Percentiles rank a stretch among this genome's conserved stretches.
Evolutionary conservation across 2,329 filamentous ascomycete genomes (phyloP).

Genomic region (Cercospora sesami): DNA sequence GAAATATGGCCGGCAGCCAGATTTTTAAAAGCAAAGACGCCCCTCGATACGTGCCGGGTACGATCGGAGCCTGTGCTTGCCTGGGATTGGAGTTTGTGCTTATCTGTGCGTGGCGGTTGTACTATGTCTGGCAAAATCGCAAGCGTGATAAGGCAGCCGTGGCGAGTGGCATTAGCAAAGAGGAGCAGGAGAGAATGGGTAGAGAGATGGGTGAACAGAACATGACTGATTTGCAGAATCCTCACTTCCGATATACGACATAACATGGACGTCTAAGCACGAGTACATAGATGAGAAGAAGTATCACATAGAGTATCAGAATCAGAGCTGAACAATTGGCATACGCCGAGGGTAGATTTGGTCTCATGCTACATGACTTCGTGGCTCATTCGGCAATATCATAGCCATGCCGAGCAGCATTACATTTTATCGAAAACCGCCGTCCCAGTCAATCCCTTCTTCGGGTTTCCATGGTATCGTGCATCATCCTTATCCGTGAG

Average conservation of each 20-base stretch:
- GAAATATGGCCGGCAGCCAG: constrained; percentile 52
- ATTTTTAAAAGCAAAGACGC: constrained; percentile 49
- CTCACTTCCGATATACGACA: constrained; percentile 34
- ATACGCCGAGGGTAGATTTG: background rate
- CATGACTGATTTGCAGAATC: constrained; percentile 61
- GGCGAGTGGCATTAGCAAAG: constrained; percentile 45
- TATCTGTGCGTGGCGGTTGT: constrained; percentile 44
- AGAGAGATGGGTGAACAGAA: constrained; percentile 69
- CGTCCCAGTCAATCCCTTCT: constrained; percentile 34
- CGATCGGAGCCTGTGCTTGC: constrained; percentile 43
- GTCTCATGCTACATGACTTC: constrained; percentile 7
- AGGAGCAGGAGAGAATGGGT: constrained; percentile 63
- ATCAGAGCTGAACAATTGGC: background rate
- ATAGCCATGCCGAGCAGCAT: background rate
- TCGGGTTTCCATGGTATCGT: constrained; percentile 32
- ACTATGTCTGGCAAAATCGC: constrained; percentile 46
- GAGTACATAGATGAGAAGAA: background rate
- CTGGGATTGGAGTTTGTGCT: constrained; percentile 38
- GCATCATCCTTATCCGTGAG: constrained; percentile 28
- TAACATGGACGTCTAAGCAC: background rate
- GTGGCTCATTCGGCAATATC: background rate
- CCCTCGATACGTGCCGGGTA: constrained; percentile 49
- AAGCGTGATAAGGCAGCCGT: constrained; percentile 29
- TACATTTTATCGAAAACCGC: constrained; percentile 44
- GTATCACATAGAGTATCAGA: background rate